These are phyloP conservation scores for Basipetospora sp. DNA, from an alignment of 2,329 filamentous ascomycete genomes.

Conservation along the genomic window DNA sequence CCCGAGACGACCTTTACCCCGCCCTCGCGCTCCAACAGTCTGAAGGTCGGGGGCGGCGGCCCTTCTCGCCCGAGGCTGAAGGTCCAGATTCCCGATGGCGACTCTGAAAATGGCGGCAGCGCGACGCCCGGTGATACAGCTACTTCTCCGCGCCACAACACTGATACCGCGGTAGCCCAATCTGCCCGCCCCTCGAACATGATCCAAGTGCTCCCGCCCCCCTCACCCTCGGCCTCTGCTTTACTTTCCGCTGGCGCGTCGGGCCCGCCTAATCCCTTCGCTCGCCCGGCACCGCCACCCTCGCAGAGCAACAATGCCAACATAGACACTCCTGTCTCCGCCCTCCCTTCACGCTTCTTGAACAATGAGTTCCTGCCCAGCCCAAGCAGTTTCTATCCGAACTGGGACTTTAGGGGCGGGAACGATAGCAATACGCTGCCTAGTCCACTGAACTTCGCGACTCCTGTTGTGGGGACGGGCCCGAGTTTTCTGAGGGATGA, in stretches of 20 bases:
- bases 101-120: conserved; percentile 58
- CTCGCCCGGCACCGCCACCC: conserved; percentile 67
- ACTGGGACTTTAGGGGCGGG: conserved; percentile 63
- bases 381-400: conserved; percentile 73
- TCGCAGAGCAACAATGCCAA: conserved; percentile 41
- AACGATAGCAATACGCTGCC: conserved; percentile 73
- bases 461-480: conserved; percentile 51
- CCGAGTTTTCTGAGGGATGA: conserved; percentile 51
- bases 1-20: conserved; percentile 52
- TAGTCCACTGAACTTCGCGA: conserved; percentile 84
- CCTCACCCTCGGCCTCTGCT: conserved; percentile 75
- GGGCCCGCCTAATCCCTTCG: conserved; percentile 90
- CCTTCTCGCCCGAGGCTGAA: conserved; percentile 69
- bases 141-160: conserved; percentile 44
- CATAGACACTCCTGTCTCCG: conserved; percentile 66
- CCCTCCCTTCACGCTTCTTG: conserved; percentile 80
- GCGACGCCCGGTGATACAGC: conserved; percentile 57
- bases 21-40: conserved; percentile 64
- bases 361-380: conserved; percentile 76
- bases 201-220: conserved; percentile 71
- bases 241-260: conserved; percentile 80
- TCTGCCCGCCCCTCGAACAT: conserved; percentile 27
- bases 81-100: conserved; percentile 87
- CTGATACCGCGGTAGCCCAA: conserved; percentile 42
- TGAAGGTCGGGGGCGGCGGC: conserved; percentile 53